Base-by-base conservation (phyloP, 169 alveolate species). In the Miamiensis avidus region DNA sequence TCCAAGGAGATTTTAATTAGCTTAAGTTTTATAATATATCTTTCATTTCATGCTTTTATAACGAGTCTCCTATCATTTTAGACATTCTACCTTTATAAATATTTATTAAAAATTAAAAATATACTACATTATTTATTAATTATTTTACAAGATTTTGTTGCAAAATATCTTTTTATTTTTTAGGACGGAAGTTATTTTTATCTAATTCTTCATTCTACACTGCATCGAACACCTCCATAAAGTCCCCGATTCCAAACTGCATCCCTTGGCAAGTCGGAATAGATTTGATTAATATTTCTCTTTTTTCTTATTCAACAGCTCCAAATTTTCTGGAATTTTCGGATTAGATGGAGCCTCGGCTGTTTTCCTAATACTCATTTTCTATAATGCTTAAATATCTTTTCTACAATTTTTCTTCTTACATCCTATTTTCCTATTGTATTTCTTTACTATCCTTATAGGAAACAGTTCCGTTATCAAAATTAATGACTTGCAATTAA, bases 141-240 rank as follows among this genome's bases (percentile, higher is more conserved):
- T n/a, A n/a, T n/a, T n/a, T n/a, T n/a, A 88, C 99, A 99, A 64
- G 99, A 99, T 89, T 96, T 91, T 72, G 97, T 88, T n/a, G 99
- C 99, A 77, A 97, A 88, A 72, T 96, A 93, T 29, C 89, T 85
- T 94, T 97, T 92, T 28, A 96, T 93, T 78, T 91, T 93, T 33
- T 88, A 83, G 99, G 99, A 69, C 99, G 89, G 1, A 97, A 96
- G 34, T 87, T 65, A 25, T 76, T 87, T 30, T 74, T 76, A 26
- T 65, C 75, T 15, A 75, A 31, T 32, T 83, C 82, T 16, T 81
- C 86, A 49, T 88, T 34, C 25, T 77, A 76, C 1, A 86, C 30
- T 26, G 81, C 74, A 20, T 89, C 64, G 0, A 90, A 31, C 16
- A 85, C 84, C 72, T 91, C 92, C 25, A 76, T 49, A 20, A 86